These are phyloP conservation scores for Mycena filopes DNA, from an alignment of 768 basidiomycete genomes.

Conservation along the genomic window DNA sequence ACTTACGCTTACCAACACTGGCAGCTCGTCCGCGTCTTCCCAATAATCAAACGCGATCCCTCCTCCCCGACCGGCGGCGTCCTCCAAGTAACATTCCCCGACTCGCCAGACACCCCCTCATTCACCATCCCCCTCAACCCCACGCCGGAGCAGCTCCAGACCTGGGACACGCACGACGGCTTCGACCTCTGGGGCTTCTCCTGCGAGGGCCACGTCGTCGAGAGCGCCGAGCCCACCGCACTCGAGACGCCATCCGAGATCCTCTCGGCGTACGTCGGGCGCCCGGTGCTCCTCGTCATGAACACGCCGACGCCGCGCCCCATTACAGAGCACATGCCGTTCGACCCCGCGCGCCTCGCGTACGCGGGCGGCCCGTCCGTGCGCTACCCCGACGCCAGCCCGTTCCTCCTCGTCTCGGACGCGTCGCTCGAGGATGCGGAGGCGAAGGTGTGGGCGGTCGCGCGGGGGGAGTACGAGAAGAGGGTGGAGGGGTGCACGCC, in stretches of 20 bases:
- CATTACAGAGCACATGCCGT: constrained; percentile 14
- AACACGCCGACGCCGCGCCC: constrained; percentile 23
- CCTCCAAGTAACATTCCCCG: constrained; percentile 29
- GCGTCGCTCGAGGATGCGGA: constrained; percentile 30
- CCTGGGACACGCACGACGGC: constrained; percentile 25
- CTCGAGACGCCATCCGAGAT: constrained; percentile 30
- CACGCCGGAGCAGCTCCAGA: constrained; percentile 21
- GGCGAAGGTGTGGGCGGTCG: constrained; percentile 30
- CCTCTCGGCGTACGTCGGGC: constrained; percentile 26
- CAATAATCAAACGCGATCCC: constrained; percentile 23
- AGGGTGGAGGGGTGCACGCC: constrained; percentile 26
- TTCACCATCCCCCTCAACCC: constrained; percentile 31
- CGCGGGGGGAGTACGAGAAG: constrained; percentile 16
- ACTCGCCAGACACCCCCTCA: constrained; percentile 29
- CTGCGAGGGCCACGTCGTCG: constrained; percentile 27
- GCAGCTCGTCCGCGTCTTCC: constrained; percentile 31
- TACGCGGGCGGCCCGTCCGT: constrained; percentile 29
- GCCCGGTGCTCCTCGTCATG: constrained; percentile 32
- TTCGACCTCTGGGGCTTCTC: constrained; percentile 31
- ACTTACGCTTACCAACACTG: not conserved
- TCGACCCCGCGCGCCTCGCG: constrained; percentile 21
- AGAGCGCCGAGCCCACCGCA: constrained; percentile 9
- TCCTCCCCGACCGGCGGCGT: constrained; percentile 29
- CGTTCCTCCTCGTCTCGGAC: constrained; percentile 30
- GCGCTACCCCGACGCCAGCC: constrained; percentile 30